These are phyloP conservation scores for Rhizopogon vulgaris DNA, from an alignment of 768 basidiomycete genomes.

Conservation along the genomic window DNA sequence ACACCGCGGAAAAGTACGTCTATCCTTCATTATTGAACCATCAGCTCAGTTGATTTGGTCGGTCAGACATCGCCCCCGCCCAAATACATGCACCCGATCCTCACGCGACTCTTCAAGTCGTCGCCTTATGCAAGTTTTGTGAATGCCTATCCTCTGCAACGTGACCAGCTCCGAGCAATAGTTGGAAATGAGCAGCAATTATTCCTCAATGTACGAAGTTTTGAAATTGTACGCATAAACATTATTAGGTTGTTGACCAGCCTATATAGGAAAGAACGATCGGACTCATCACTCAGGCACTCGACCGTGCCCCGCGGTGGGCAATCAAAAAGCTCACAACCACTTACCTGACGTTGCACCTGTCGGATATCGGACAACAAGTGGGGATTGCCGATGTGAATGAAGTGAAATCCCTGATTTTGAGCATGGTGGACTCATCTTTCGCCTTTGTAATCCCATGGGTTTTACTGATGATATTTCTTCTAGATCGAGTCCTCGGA, in stretches of 20 bases:
- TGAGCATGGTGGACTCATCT: constrained; percentile 60
- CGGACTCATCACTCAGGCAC: constrained; percentile 62
- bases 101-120: constrained; percentile 58
- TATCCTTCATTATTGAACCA: neutral
- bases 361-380: constrained; percentile 60
- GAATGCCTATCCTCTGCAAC: constrained; percentile 58
- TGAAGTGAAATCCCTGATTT: constrained; percentile 51
- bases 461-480: neutral
- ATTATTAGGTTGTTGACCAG: neutral
- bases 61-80: constrained; percentile 46
- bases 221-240: neutral
- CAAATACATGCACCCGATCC: constrained; percentile 61
- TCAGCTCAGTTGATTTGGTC: constrained; percentile 14
- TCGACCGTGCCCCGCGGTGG: constrained; percentile 72
- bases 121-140: constrained; percentile 62
- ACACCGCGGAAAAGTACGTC: constrained; percentile 59
- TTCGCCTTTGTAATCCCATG: neutral
- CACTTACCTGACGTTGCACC: constrained; percentile 74
- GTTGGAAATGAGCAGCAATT: constrained; percentile 47
- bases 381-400: constrained; percentile 40
- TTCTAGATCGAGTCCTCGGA: constrained; percentile 64
- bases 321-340: constrained; percentile 72
- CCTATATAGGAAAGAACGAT: constrained; percentile 57
- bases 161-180: constrained; percentile 37
- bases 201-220: constrained; percentile 42